phyloP scores from a whole-genome alignment of 2,329 filamentous ascomycete species.

The Cylindrodendrum hubeiense region DNA sequence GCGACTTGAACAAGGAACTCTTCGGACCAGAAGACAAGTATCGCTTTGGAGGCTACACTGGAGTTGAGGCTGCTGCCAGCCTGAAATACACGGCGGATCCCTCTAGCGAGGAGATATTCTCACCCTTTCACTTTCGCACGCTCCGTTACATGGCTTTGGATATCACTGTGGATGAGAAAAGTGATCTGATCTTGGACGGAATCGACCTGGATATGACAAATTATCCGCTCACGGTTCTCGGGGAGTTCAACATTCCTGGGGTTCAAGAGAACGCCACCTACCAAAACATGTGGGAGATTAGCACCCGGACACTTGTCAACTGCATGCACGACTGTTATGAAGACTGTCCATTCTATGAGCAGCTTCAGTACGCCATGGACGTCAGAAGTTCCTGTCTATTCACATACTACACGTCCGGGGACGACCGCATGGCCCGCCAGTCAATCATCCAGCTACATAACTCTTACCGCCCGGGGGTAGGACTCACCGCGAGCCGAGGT shows the following conservation, averaged over 20 bases:
- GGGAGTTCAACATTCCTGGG: not conserved
- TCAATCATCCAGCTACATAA: constrained; percentile 44
- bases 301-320: constrained; percentile 35
- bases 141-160: constrained; percentile 15
- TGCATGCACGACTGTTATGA: constrained; percentile 48
- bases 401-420: constrained; percentile 45
- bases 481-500: constrained; percentile 49
- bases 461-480: constrained; percentile 36
- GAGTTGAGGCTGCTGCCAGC: not conserved
- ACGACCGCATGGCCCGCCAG: constrained; percentile 48
- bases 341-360: constrained; percentile 51
- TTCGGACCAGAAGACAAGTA: constrained; percentile 6
- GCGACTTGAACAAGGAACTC: not conserved
- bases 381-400: constrained; percentile 46
- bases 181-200: not conserved
- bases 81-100: not conserved
- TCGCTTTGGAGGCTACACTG: not conserved
- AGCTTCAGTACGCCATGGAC: constrained; percentile 49
- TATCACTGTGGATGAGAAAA: not conserved
- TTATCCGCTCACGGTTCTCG: not conserved
- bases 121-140: constrained; percentile 16
- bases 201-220: constrained; percentile 1
- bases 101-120: not conserved
- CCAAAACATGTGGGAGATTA: constrained; percentile 28
- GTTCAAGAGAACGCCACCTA: not conserved